Conservation (phyloP, 1,139 yeast genomes). For the Protomyces macrosporus region DNA sequence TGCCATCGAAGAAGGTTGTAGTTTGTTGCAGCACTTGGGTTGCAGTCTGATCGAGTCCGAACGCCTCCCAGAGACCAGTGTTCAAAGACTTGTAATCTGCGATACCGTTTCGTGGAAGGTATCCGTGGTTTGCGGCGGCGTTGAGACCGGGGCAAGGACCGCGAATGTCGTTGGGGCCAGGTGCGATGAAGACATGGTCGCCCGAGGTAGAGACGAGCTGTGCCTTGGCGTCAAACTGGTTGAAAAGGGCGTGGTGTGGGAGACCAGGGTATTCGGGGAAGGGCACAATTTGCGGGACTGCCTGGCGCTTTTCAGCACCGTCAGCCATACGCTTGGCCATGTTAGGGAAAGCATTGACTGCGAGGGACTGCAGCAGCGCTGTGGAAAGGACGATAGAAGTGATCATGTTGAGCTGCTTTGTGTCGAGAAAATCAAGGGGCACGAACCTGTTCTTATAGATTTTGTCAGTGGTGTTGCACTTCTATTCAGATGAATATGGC, state of each 20-base stretch:
- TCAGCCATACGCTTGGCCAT: constrained; percentile 5
- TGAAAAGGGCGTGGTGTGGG: not conserved
- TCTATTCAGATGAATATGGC: no score
- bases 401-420: not conserved
- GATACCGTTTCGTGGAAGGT: constrained; percentile 1
- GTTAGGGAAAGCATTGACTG: not conserved
- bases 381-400: not conserved
- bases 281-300: not conserved
- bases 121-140: constrained; percentile 2
- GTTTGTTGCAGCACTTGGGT: constrained; percentile 1
- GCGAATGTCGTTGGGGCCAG: not conserved
- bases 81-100: not conserved
- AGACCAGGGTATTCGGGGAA: not conserved
- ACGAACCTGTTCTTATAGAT: not conserved
- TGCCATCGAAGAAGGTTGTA: not conserved
- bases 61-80: constrained; percentile 6
- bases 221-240: not conserved
- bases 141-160: constrained; percentile 1
- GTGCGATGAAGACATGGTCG: not conserved
- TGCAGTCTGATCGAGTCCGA: constrained; percentile 3
- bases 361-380: not conserved
- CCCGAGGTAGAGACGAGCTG: not conserved
- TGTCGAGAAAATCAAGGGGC: not conserved
- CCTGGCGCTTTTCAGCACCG: not conserved
- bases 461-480: no score